These are phyloP conservation scores for Cytidiella melzeri DNA, from an alignment of 768 basidiomycete species.

Conservation along the genomic window DNA sequence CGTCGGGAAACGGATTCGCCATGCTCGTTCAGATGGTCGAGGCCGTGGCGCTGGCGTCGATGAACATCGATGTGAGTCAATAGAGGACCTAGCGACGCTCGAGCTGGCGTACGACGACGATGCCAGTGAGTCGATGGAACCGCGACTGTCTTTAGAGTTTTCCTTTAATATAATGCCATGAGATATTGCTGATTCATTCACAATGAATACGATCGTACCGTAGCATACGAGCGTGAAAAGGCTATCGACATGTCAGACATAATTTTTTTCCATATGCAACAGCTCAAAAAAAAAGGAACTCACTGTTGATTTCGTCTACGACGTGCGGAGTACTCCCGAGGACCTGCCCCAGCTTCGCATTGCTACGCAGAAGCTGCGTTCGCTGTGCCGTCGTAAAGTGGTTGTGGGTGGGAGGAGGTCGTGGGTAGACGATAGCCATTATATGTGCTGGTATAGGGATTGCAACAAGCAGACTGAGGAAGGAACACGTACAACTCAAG, in stretches of 20 bases:
- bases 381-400: slow-evolving; percentile 44
- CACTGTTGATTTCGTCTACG: slow-evolving; percentile 30
- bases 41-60: background rate
- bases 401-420: slow-evolving; percentile 57
- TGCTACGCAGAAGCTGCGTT: slow-evolving; percentile 48
- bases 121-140: background rate
- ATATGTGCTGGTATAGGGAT: slow-evolving; percentile 5
- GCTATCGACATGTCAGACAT: too few relatives aligned
- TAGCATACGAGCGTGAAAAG: background rate
- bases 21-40: slow-evolving; percentile 9
- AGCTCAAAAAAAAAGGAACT: background rate
- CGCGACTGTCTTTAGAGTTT: background rate
- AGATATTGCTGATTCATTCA: too few relatives aligned
- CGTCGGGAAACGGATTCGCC: slow-evolving; percentile 11
- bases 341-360: slow-evolving; percentile 53
- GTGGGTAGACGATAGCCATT: slow-evolving; percentile 23
- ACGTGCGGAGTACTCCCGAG: slow-evolving; percentile 57
- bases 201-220: too few relatives aligned
- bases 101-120: background rate
- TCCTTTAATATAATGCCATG: background rate
- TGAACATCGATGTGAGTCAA: background rate
- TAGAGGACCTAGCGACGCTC: background rate
- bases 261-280: too few relatives aligned
- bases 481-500: too few relatives aligned
- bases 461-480: background rate